A percentile compares a stretch with the other conserved stretches of the same genome.
Conservation (phyloP, 257 asterid species). For the Solanum chaucha region DNA sequence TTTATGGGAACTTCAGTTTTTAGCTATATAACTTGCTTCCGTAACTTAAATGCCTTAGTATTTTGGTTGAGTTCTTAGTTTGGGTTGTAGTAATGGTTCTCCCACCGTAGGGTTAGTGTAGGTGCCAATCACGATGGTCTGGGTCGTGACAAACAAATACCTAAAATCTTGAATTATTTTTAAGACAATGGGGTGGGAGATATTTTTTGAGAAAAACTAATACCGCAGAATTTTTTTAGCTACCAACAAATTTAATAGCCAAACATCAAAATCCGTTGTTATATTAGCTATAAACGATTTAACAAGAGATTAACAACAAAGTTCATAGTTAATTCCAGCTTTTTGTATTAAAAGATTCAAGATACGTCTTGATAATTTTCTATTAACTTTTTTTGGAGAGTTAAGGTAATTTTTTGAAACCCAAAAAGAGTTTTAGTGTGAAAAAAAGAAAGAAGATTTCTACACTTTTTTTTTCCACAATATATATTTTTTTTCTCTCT, state of each 20-base stretch:
- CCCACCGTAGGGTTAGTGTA: too few species aligned
- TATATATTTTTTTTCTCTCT: neutral
- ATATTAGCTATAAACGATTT: neutral
- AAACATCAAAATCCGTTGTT: neutral
- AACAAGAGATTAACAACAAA: neutral
- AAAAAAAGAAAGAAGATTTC: neutral
- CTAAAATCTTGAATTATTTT: neutral
- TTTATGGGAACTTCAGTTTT: too few species aligned
- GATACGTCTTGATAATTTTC: neutral
- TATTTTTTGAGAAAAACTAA: neutral
- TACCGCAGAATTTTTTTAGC: neutral
- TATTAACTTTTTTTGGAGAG: neutral
- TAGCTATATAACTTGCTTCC: too few species aligned
- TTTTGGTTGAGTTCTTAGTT: too few species aligned
- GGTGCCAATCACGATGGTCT: too few species aligned
- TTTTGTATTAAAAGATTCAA: neutral
- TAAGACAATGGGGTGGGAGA: neutral
- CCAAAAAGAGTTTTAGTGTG: neutral
- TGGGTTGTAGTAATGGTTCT: too few species aligned
- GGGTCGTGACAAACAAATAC: neutral
- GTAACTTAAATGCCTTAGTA: too few species aligned
- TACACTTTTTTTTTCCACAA: neutral
- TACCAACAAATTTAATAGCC: neutral
- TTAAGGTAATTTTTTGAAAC: neutral
- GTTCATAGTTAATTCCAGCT: neutral